These are phyloP conservation scores for Colletotrichum neosansevieriae DNA, from an alignment of 2,329 filamentous ascomycete genomes.

Conservation along the genomic window DNA sequence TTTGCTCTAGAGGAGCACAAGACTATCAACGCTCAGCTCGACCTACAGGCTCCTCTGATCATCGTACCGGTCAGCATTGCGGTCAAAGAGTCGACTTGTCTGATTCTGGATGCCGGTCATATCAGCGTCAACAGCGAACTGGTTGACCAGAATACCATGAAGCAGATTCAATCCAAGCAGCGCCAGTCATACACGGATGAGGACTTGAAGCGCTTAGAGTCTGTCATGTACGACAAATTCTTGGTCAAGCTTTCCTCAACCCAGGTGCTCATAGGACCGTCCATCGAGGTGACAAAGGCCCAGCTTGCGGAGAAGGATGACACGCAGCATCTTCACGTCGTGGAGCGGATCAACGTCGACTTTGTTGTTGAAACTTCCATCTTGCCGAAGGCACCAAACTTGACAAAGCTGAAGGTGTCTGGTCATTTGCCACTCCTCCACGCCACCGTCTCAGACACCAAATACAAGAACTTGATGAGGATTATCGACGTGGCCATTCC, in stretches of 20 bases:
- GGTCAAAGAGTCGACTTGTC: constrained; percentile 81
- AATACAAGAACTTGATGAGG: constrained; percentile 97
- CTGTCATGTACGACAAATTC: constrained; percentile 98
- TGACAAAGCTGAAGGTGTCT: constrained; percentile 91
- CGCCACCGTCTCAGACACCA: constrained; percentile 90
- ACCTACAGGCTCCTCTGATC: constrained; percentile 94
- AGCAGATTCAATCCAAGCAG: constrained; percentile 91
- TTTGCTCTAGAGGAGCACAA: constrained; percentile 98
- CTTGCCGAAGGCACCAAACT: constrained; percentile 91
- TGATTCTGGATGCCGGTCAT: constrained; percentile 96
- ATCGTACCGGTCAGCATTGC: constrained; percentile 96
- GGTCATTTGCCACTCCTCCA: constrained; percentile 93
- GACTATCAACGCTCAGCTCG: constrained; percentile 95
- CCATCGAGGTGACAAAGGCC: constrained; percentile 88
- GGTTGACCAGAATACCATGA: constrained; percentile 90
- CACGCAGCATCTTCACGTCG: constrained; percentile 82
- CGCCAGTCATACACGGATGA: constrained; percentile 87
- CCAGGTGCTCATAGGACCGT: constrained; percentile 93
- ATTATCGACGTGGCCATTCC: constrained; percentile 96
- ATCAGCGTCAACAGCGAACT: constrained; percentile 94
- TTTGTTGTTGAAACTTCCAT: constrained; percentile 98
- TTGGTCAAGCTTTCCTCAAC: constrained; percentile 92
- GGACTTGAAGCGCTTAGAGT: constrained; percentile 88
- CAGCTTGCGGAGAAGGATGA: constrained; percentile 79
- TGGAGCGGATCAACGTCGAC: constrained; percentile 97